Evolutionary conservation across 202 grass and related monocot genomes (phyloP), one percentile per base, ranked within the genome.

Genomic region (Setaria italica): DNA sequence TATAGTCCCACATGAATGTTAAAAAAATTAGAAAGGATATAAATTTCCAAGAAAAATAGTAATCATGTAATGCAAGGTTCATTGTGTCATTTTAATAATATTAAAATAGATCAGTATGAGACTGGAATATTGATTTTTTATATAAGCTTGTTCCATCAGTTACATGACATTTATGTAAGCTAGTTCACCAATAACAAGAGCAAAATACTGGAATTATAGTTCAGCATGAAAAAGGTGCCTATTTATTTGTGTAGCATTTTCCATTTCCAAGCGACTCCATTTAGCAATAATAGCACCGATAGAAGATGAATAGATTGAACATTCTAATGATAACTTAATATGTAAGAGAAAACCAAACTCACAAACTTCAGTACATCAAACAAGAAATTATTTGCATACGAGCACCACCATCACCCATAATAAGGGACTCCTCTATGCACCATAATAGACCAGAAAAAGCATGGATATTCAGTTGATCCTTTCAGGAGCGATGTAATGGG

Each of bases 11-110:
- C 37, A 74, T 8, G 2, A 77, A 70, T 55, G 34, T 33, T 62
- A 71, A 67, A 70, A 34, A 65, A 74, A 74, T 33, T 49, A 55
- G 43, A 30, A 6, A 43, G 4, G 34, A 3, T 55, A 86, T 54
- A 68, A 50, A 62, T 19, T 79, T 43, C 42, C 32, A 20, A 14
- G 17, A 62, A 53, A 70, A 48, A 51, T 43, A 35, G 11, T 53
- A 75, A 37, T 65, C 49, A 46, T 65, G 9, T 33, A 54, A 32
- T 60, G 67, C 35, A 53, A 70, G 25, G 42, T 57, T 49, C 25
- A 87, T 70, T 50, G 14, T 51, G 53, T 51, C 53, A 16, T 16
- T 82, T 71, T 46, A 62, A 54, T 33, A 45, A 62, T 30, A 79
- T 50, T 76, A 77, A 35, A 77, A 33, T 12, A 62, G 14, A 79